A percentile compares a stretch with the other conserved stretches of the same genome.
Evolutionary conservation across 2,329 filamentous ascomycete species (phyloP).

Genomic region (Cytospora mali): DNA sequence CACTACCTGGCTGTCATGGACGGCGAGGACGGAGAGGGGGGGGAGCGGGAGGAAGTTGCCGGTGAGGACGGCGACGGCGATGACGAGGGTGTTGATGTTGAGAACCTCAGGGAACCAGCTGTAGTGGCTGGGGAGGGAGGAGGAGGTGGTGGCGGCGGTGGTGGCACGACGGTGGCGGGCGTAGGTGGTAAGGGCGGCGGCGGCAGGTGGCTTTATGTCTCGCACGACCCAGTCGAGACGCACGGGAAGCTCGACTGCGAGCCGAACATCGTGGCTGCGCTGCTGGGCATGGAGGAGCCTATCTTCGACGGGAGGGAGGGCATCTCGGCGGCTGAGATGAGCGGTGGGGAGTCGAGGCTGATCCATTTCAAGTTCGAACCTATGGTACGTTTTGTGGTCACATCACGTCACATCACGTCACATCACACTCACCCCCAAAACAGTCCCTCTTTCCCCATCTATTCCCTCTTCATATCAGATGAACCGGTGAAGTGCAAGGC

Average conservation of each 20-base stretch:
- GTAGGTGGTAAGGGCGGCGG: constrained; percentile 85
- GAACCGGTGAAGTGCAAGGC: too few species aligned
- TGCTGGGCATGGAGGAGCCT: constrained; percentile 45
- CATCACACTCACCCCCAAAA: too few species aligned
- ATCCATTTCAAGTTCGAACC: constrained; percentile 94
- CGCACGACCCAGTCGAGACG: constrained; percentile 68
- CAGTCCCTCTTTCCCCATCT: too few species aligned
- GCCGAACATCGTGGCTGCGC: constrained; percentile 30
- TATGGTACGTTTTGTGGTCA: constrained; percentile 66
- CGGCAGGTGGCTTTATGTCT: constrained; percentile 84
- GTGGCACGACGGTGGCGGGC: constrained; percentile 50
- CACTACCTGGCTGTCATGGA: constrained; percentile 19
- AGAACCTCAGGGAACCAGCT: constrained; percentile 50
- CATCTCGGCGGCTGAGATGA: constrained; percentile 28
- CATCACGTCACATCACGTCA: too few species aligned
- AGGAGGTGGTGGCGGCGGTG: constrained; percentile 29
- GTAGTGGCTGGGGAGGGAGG: constrained; percentile 46
- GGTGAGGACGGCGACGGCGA: background rate
- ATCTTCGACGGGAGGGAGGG: constrained; percentile 28
- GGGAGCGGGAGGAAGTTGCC: background rate
- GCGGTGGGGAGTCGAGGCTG: constrained; percentile 46
- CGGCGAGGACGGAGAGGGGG: background rate
- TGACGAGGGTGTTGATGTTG: constrained; percentile 22
- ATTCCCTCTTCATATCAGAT: background rate
- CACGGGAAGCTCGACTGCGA: constrained; percentile 30